Evolutionary conservation across 1,139 yeast species (phyloP).

Genomic region (Suhomyces bolitotheri): DNA sequence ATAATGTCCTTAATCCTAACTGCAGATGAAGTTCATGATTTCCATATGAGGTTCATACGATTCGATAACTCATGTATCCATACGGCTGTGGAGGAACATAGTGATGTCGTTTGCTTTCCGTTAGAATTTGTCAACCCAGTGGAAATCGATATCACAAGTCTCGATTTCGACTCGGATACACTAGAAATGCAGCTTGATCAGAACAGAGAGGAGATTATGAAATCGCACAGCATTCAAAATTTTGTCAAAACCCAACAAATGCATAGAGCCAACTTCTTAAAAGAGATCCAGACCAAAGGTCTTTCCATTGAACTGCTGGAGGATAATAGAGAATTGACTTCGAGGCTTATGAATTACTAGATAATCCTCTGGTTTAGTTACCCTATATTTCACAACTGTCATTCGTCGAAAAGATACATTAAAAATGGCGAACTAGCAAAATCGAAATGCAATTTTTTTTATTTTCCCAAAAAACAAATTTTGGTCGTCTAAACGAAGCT

Average conservation of each 20-base stretch:
- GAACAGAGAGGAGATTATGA: conserved; percentile 12
- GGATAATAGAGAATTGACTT: too few relatives aligned
- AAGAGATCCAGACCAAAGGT: conserved; percentile 28
- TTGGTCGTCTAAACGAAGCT: neutral
- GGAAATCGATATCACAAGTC: conserved; percentile 3
- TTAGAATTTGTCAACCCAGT: conserved; percentile 1
- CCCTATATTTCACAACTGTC: too few relatives aligned
- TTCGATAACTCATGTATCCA: too few relatives aligned
- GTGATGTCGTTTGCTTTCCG: conserved; percentile 1
- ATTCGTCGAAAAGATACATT: too few relatives aligned
- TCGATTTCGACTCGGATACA: conserved; percentile 23
- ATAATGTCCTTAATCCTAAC: neutral
- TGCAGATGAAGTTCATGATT: neutral
- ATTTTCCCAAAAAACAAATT: too few relatives aligned
- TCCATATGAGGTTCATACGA: too few relatives aligned
- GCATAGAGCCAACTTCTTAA: conserved; percentile 25
- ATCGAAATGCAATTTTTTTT: too few relatives aligned
- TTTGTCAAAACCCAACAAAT: conserved; percentile 21
- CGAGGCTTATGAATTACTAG: too few relatives aligned
- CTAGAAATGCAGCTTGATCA: conserved; percentile 14
- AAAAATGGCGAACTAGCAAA: too few relatives aligned
- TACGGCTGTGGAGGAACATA: too few relatives aligned
- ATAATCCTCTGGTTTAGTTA: too few relatives aligned
- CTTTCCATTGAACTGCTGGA: too few relatives aligned
- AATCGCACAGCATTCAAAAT: conserved; percentile 18